phyloP scores from a whole-genome alignment of 768 basidiomycete genomes.

The Collybiopsis luxurians region DNA sequence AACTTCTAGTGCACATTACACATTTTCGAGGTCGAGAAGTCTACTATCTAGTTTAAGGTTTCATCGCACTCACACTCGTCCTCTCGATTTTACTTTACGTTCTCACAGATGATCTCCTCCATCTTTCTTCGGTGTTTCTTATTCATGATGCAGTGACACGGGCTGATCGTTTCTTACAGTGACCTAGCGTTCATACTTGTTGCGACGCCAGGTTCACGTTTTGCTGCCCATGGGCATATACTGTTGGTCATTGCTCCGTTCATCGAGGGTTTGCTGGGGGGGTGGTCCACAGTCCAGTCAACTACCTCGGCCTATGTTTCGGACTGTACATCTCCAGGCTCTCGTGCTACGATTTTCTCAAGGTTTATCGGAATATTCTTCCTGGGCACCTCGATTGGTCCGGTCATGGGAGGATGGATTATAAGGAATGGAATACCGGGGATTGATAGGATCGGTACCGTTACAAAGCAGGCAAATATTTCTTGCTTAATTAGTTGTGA shows the following conservation, averaged over 20 bases:
- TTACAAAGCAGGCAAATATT: background rate
- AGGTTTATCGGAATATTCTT: conserved; percentile 76
- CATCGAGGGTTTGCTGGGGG: conserved; percentile 81
- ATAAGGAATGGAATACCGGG: conserved; percentile 36
- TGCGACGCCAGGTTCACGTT: conserved; percentile 62
- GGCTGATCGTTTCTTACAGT: too few relatives aligned
- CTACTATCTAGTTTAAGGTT: too few relatives aligned
- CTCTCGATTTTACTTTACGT: too few relatives aligned
- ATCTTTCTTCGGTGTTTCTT: too few relatives aligned
- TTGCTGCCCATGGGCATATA: conserved; percentile 67
- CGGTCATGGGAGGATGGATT: conserved; percentile 63
- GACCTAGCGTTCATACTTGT: conserved; percentile 84
- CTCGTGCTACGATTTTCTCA: conserved; percentile 71
- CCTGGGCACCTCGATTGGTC: conserved; percentile 75
- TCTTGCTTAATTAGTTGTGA: background rate
- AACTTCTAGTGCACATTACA: background rate
- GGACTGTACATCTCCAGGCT: conserved; percentile 83
- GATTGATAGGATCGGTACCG: conserved; percentile 9
- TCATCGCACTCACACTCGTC: too few relatives aligned
- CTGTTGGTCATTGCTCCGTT: conserved; percentile 77
- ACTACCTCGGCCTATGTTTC: conserved; percentile 78
- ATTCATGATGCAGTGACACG: too few relatives aligned
- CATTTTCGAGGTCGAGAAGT: too few relatives aligned
- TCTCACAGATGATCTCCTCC: conserved; percentile 7
- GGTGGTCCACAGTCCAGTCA: conserved; percentile 75